These are phyloP conservation scores for Amylocarpus encephaloides DNA, from an alignment of 2,329 filamentous ascomycete genomes.

Conservation along the genomic window DNA sequence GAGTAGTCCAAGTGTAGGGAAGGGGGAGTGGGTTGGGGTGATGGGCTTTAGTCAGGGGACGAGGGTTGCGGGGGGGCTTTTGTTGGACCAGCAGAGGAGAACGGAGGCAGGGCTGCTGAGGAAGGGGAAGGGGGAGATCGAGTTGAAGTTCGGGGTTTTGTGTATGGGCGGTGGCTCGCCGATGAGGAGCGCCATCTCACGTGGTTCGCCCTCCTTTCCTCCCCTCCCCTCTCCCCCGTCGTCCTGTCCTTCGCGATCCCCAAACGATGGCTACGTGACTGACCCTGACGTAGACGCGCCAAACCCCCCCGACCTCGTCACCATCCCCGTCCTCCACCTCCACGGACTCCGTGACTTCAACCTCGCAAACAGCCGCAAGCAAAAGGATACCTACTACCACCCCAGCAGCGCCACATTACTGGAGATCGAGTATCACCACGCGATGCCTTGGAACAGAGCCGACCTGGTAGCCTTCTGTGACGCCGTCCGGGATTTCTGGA, in stretches of 20 bases:
- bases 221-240: background rate
- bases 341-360: constrained; percentile 19
- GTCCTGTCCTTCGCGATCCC: background rate
- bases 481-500: no score
- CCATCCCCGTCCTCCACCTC: constrained; percentile 18
- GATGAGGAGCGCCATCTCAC: constrained; percentile 16
- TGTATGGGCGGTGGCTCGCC: constrained; percentile 20
- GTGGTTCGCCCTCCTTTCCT: constrained; percentile 11
- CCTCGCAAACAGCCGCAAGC: constrained; percentile 15
- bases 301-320: constrained; percentile 10
- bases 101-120: constrained; percentile 13
- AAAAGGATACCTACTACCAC: constrained; percentile 15
- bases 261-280: no score
- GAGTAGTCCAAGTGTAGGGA: background rate
- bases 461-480: constrained; percentile 7
- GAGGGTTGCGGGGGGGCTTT: constrained; percentile 16
- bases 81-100: constrained; percentile 20
- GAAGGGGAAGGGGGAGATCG: constrained; percentile 10
- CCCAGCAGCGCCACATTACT: constrained; percentile 8
- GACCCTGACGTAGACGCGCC: constrained; percentile 4
- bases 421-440: constrained; percentile 25
- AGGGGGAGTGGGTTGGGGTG: constrained; percentile 18
- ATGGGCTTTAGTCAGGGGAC: constrained; percentile 26
- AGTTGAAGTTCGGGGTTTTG: constrained; percentile 20
- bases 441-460: constrained; percentile 21